Evolutionary conservation across 2,329 filamentous ascomycete genomes (phyloP).

Genomic region (Phaeosphaeria sp.): DNA sequence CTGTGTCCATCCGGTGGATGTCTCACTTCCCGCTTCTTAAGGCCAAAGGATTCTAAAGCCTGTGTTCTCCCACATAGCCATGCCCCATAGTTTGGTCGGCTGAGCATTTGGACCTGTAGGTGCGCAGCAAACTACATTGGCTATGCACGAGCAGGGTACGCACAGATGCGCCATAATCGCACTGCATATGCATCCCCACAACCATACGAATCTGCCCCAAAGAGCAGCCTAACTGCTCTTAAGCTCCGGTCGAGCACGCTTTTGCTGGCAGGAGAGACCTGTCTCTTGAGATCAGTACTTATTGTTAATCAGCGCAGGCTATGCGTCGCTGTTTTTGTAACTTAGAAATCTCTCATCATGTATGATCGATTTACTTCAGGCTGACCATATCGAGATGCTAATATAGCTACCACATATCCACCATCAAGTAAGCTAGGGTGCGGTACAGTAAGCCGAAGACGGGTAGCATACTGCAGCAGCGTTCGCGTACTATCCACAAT

Average conservation of each 20-base stretch:
- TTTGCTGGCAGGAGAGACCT: background rate
- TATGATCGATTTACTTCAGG: no score
- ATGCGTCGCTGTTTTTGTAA: no score
- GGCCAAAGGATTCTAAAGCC: background rate
- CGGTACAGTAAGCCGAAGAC: background rate
- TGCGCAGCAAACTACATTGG: background rate
- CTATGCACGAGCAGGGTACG: slow-evolving; percentile 6
- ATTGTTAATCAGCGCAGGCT: background rate
- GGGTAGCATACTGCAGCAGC: background rate
- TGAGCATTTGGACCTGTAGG: background rate
- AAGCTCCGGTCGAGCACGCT: background rate
- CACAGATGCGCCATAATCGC: slow-evolving; percentile 6
- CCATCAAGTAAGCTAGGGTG: background rate
- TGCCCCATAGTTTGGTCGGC: background rate
- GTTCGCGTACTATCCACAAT: background rate
- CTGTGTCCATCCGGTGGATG: background rate
- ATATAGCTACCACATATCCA: background rate
- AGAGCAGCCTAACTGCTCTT: background rate
- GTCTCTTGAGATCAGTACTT: background rate
- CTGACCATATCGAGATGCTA: no score
- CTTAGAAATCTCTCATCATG: no score
- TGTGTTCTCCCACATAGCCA: background rate
- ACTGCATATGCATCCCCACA: background rate
- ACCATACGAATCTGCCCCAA: background rate
- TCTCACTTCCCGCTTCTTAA: background rate